Percentiles rank a stretch among this genome's conserved stretches.
Evolutionary conservation across 805 yeast genomes (phyloP).

Genomic region (Kuraishia piskuri): DNA sequence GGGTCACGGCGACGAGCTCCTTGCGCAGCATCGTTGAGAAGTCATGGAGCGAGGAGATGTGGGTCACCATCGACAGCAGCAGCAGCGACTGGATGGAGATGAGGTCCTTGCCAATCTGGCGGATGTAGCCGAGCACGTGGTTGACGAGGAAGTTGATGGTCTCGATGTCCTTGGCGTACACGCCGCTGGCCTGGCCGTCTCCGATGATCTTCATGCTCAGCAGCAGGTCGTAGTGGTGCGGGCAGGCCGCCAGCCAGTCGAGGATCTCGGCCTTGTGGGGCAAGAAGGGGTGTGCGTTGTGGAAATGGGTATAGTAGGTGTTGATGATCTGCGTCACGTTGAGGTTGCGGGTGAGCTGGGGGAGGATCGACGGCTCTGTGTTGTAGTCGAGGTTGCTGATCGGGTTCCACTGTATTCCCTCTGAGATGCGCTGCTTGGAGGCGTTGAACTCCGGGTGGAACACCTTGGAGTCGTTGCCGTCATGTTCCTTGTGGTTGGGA

Average conservation of each 20-base stretch:
- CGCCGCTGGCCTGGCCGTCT: conserved; percentile 33
- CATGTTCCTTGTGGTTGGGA: neutral
- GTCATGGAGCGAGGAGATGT: conserved; percentile 43
- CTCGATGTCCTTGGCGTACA: conserved; percentile 29
- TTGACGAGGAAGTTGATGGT: conserved; percentile 28
- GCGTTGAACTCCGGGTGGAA: conserved; percentile 22
- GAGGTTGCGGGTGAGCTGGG: conserved; percentile 14
- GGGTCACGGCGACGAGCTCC: conserved; percentile 28
- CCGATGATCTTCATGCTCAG: conserved; percentile 39
- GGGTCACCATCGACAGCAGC: conserved; percentile 33
- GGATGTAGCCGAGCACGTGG: conserved; percentile 21
- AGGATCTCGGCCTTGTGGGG: conserved; percentile 29
- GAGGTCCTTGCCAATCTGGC: conserved; percentile 30
- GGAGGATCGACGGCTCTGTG: neutral
- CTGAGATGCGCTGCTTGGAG: conserved; percentile 15
- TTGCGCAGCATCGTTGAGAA: conserved; percentile 33
- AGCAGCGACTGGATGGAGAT: conserved; percentile 33
- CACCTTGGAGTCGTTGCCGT: conserved; percentile 4
- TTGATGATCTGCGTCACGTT: conserved; percentile 18
- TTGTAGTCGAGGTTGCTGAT: neutral
- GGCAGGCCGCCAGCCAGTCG: conserved; percentile 23
- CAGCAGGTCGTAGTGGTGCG: conserved; percentile 31
- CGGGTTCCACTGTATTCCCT: neutral
- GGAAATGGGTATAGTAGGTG: conserved; percentile 28
- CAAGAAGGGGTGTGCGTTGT: conserved; percentile 37